Evolutionary conservation across 1,284 basidiomycete species (phyloP).

Genomic region (Malassezia restricta): DNA sequence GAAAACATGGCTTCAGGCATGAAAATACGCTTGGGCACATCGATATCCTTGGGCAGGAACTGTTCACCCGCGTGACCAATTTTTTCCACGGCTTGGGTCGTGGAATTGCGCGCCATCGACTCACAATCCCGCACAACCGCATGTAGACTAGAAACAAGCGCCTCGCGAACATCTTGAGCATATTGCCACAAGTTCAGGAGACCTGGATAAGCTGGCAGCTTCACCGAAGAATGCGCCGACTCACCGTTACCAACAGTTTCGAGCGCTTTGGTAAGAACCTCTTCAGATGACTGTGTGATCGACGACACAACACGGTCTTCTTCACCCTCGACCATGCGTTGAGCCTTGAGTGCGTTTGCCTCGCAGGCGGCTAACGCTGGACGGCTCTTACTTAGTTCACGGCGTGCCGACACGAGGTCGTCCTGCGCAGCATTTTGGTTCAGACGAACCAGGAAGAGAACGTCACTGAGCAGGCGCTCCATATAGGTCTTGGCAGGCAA

Average conservation of each 20-base stretch:
- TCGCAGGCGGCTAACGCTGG: conserved; percentile 82
- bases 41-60: conserved; percentile 56
- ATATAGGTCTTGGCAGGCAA: conserved; percentile 90
- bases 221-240: conserved; percentile 44
- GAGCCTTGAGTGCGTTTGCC: conserved; percentile 59
- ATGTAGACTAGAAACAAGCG: conserved; percentile 71
- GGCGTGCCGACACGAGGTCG: conserved; percentile 65
- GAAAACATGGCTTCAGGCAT: conserved; percentile 90
- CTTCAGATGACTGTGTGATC: conserved; percentile 52
- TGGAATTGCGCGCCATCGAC: conserved; percentile 64
- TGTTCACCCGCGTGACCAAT: conserved; percentile 58
- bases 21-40: conserved; percentile 57
- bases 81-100: conserved; percentile 62
- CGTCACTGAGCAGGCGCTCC: conserved; percentile 71
- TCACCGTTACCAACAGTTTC: conserved; percentile 66
- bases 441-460: conserved; percentile 72
- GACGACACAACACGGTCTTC: conserved; percentile 62
- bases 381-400: conserved; percentile 59
- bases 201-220: conserved; percentile 68
- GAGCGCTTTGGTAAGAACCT: conserved; percentile 57
- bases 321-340: conserved; percentile 63
- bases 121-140: conserved; percentile 68
- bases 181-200: conserved; percentile 78
- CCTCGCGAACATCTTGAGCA: conserved; percentile 66
- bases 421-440: conserved; percentile 73